phyloP scores from a whole-genome alignment of 208 protist genomes.

The Naegleria gruberi region DNA sequence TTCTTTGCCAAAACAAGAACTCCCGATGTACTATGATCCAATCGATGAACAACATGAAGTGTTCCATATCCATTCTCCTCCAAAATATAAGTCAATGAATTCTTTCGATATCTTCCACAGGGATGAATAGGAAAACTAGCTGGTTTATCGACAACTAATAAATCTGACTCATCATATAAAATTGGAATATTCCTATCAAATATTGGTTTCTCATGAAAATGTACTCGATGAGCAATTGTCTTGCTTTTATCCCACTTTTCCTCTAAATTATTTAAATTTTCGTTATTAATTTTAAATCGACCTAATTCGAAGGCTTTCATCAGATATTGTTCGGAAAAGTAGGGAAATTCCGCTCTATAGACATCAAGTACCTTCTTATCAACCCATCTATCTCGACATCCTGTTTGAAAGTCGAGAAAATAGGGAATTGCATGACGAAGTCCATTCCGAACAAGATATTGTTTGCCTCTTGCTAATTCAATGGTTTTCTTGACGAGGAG shows the following conservation, averaged over 20 bases:
- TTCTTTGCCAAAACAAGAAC: neutral
- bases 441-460: constrained; percentile 1
- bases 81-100: constrained; percentile 48
- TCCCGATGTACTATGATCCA: neutral
- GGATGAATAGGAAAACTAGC: constrained; percentile 34
- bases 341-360: neutral
- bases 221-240: neutral
- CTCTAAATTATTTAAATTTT: neutral
- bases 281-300: neutral
- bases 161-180: constrained; percentile 24
- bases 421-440: neutral
- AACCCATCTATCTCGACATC: neutral
- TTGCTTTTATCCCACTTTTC: neutral
- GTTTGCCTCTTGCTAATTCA: neutral
- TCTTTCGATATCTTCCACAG: constrained; percentile 50
- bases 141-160: constrained; percentile 24
- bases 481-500: neutral
- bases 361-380: neutral
- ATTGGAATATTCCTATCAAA: neutral
- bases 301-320: neutral
- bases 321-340: constrained; percentile 10
- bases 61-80: constrained; percentile 2
- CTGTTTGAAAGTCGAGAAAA: neutral
- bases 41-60: neutral
- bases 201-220: constrained; percentile 8